phyloP scores from a whole-genome alignment of 345 rosid genomes.

The rapeseed (Brassica napus) region Da-Ae NC_063438.1:21120501-21121000 shows the following conservation, averaged over 20 bases:
- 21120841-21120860: no score
- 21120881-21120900: background rate
- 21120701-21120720: constrained; percentile 31
- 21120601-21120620: constrained; percentile 1
- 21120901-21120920: background rate
- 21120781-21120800: no score
- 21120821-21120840: no score
- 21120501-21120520: background rate
- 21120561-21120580: constrained; percentile 21
- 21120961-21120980: no score
- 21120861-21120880: no score
- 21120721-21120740: background rate
- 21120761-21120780: no score
- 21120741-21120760: no score
- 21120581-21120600: constrained; percentile 14
- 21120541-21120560: constrained; percentile 32
- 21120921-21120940: background rate
- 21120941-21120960: background rate
- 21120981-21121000: no score
- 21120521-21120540: constrained; percentile 14
- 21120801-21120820: no score
- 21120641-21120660: constrained; percentile 16
- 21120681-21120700: constrained; percentile 25
- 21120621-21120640: background rate
- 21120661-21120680: constrained; percentile 21